phyloP scores from a whole-genome alignment of 345 rosid genomes.

The Fremontodendron californicum region DNA sequence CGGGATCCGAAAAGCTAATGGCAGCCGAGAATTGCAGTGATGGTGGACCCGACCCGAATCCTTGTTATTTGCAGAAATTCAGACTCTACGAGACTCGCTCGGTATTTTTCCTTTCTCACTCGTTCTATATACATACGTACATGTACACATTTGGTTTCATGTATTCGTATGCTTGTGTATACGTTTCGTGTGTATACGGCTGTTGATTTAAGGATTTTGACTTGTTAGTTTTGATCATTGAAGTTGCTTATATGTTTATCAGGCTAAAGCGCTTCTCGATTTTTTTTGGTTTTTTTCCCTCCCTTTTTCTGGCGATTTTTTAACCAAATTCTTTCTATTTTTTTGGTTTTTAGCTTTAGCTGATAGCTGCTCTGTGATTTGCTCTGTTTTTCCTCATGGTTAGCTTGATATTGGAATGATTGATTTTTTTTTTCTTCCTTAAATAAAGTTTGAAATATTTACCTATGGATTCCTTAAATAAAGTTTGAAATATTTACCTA shows the following conservation, averaged over 20 bases:
- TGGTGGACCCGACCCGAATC: constrained; percentile 24
- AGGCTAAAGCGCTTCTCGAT: background rate
- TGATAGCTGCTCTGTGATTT: background rate
- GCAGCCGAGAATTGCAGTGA: constrained; percentile 33
- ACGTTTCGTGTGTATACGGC: background rate
- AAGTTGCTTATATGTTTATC: background rate
- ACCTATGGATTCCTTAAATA: too few relatives aligned
- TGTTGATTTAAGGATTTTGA: background rate
- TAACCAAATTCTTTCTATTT: background rate
- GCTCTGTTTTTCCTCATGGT: background rate
- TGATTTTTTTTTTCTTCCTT: background rate
- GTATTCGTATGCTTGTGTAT: background rate
- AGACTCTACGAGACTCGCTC: constrained; percentile 82
- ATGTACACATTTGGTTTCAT: background rate
- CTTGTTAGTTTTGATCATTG: background rate
- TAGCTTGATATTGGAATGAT: background rate
- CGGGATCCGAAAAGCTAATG: constrained; percentile 38
- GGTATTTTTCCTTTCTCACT: constrained; percentile 33
- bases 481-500: too few relatives aligned
- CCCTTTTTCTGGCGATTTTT: background rate
- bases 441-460: background rate
- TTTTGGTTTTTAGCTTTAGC: background rate
- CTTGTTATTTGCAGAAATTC: constrained; percentile 68
- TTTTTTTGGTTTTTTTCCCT: background rate
- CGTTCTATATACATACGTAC: background rate